Conservation (phyloP, 2,329 filamentous ascomycete species). For the Plectosphaerella cucumerina region DNA sequence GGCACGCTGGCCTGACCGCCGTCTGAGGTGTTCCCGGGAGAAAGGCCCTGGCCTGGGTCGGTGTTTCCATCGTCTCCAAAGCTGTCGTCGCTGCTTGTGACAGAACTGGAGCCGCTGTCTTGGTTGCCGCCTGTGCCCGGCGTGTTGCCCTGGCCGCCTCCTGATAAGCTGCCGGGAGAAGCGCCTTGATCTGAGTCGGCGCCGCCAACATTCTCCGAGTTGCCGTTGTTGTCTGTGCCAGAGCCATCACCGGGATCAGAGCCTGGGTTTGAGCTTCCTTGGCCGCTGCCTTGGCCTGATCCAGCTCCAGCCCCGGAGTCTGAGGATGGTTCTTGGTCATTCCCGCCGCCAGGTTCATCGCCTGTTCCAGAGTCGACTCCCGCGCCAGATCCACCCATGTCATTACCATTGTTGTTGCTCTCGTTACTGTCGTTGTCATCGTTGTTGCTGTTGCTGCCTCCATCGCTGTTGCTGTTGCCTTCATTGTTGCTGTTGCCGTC, state of each 20-base stretch:
- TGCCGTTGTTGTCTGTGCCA: no score
- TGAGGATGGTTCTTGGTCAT: no score
- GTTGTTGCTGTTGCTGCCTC: no score
- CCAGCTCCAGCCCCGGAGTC: no score
- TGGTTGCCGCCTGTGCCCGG: not conserved
- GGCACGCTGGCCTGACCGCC: not conserved
- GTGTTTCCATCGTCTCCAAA: not conserved
- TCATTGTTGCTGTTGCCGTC: not conserved
- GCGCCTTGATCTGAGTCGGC: not conserved
- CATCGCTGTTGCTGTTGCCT: not conserved
- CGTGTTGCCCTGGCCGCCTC: no score
- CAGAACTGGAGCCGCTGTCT: not conserved
- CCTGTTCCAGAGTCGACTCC: not conserved
- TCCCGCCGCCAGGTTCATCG: not conserved
- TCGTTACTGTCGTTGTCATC: no score
- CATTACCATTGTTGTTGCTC: no score
- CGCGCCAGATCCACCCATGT: not conserved
- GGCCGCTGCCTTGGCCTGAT: no score
- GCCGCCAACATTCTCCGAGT: not conserved
- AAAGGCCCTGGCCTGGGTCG: no score
- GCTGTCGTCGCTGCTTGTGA: not conserved
- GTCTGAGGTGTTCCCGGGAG: not conserved
- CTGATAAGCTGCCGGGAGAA: no score
- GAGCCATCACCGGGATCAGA: no score
- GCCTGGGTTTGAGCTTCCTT: no score